Evolutionary conservation across 2,329 filamentous ascomycete species (phyloP).

Genomic region (Aspergillus ibericus): DNA sequence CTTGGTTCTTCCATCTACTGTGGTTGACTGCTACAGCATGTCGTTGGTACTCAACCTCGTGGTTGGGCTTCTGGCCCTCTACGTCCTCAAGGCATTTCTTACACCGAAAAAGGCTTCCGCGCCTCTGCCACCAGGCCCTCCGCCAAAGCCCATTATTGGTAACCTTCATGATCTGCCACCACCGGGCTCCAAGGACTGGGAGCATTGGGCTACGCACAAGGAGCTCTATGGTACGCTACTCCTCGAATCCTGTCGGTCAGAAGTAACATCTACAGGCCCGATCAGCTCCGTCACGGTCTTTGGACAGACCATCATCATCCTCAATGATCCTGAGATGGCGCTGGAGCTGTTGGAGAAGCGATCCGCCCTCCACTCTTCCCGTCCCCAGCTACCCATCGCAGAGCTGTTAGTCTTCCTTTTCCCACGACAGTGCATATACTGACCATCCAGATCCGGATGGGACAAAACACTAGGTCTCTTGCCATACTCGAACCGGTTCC

Average conservation of each 20-base stretch:
- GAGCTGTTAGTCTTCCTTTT: slow-evolving; percentile 26
- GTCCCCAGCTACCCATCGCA: slow-evolving; percentile 27
- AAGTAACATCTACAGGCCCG: slow-evolving; percentile 19
- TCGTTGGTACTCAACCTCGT: neutral
- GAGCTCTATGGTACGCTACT: slow-evolving; percentile 32
- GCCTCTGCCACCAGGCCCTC: slow-evolving; percentile 51
- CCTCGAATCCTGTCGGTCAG: too few species aligned
- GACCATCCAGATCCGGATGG: slow-evolving; percentile 35
- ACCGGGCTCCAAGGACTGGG: slow-evolving; percentile 35
- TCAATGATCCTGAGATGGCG: slow-evolving; percentile 33
- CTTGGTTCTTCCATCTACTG: too few species aligned
- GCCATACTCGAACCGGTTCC: slow-evolving; percentile 38
- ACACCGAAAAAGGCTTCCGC: neutral
- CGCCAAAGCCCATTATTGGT: slow-evolving; percentile 48
- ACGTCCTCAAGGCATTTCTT: neutral
- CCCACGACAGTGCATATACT: neutral
- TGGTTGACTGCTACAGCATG: neutral
- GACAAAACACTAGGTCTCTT: slow-evolving; percentile 35
- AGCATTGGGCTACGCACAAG: slow-evolving; percentile 45
- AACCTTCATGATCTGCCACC: slow-evolving; percentile 51
- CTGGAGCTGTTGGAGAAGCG: slow-evolving; percentile 36
- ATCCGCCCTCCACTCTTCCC: slow-evolving; percentile 27
- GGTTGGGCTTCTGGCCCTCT: neutral
- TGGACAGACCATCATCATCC: slow-evolving; percentile 32
- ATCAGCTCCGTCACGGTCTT: slow-evolving; percentile 38